Evolutionary conservation across 441 rosid genomes (phyloP), one percentile per base, ranked within the genome.

Genomic region (Melastoma candidum): DNA sequence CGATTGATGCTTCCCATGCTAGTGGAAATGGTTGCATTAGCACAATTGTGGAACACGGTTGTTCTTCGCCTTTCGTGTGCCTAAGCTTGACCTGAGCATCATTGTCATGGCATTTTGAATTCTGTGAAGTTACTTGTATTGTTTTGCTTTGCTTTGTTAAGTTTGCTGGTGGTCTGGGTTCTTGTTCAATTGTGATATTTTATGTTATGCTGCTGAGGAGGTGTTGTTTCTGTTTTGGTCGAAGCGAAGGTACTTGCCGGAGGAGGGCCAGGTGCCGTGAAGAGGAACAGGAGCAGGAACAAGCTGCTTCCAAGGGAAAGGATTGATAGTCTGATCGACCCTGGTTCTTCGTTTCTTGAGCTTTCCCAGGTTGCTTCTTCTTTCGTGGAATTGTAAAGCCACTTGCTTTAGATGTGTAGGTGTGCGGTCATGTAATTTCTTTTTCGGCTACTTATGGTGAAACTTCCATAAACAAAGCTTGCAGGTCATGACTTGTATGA

Each of bases 401-500:
- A 17, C 22, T 17, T 17, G 22, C 22, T 17, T 17, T 17, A 17
- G 22, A 17, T 17, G 22, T 17, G 22, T 17, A 17, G 22, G 41
- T 32, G 8, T 25, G 29, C 43, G 46, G 11, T 17, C 1, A 14
- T 13, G 14, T 17, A 13, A 7, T 11, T 48, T 48, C 51, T 48
- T 53, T 60, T 17, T 66, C 56, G 53, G 57, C 54, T 64, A 64
- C 77, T 77, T 66, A 66, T 61, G 51, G 39, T 63, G 25, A 53
- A 24, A 64, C 67, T 63, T 54, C 7, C 41, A 54, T 77, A 71
- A 29, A 49, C 67, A 66, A 81, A 92, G 98, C 97, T 92, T 68
- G 97, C 98, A 71, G 98, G 94, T 69, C 95, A 88, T 75, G 92
- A 88, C 56, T 57, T 92, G 46, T 92, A 88, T 56, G 94, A 74